A percentile compares a stretch with the other conserved stretches of the same genome.
These are phyloP conservation scores for Blastobotrys muscicola DNA, from an alignment of 805 yeast genomes.

Conservation along the genomic window DNA sequence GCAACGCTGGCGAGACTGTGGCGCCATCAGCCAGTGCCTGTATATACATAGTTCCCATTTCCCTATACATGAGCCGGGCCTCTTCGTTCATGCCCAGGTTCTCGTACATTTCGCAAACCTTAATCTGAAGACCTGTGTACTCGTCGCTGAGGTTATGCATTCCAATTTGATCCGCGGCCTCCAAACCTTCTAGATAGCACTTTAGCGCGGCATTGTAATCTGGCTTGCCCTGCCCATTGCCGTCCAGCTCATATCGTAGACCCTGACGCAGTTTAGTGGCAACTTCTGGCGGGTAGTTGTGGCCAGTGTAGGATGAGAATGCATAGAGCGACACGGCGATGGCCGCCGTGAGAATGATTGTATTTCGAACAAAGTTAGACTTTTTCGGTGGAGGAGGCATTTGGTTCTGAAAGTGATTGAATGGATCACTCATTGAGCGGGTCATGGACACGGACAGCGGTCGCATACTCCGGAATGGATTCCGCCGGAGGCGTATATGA, in stretches of 20 bases:
- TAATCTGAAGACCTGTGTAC: conserved; percentile 84
- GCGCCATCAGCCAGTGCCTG: conserved; percentile 40
- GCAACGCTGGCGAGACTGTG: conserved; percentile 30
- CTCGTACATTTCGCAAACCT: conserved; percentile 81
- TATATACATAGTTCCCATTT: conserved; percentile 47
- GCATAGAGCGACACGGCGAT: conserved; percentile 9
- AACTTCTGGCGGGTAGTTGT: conserved; percentile 46
- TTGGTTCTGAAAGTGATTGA: not conserved
- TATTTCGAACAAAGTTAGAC: conserved; percentile 9
- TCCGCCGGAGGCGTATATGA: not conserved
- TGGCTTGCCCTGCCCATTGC: conserved; percentile 36
- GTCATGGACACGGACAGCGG: too few species aligned
- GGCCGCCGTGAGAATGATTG: conserved; percentile 7
- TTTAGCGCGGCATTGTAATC: conserved; percentile 62
- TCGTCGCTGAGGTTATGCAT: conserved; percentile 60
- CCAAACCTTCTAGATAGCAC: conserved; percentile 65
- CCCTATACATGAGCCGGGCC: conserved; percentile 60
- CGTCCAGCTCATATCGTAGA: conserved; percentile 73
- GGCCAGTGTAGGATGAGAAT: conserved; percentile 20
- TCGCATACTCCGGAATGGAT: not conserved
- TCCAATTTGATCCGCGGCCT: conserved; percentile 45
- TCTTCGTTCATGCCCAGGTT: conserved; percentile 49
- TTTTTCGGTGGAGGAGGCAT: conserved; percentile 4
- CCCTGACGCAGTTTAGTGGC: conserved; percentile 67
- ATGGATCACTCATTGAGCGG: conserved; percentile 2